Evolutionary conservation across 352 stramenopile species (phyloP), one percentile per base, ranked within the genome.

Genomic region (Pilasporangium apinafurcum): DNA sequence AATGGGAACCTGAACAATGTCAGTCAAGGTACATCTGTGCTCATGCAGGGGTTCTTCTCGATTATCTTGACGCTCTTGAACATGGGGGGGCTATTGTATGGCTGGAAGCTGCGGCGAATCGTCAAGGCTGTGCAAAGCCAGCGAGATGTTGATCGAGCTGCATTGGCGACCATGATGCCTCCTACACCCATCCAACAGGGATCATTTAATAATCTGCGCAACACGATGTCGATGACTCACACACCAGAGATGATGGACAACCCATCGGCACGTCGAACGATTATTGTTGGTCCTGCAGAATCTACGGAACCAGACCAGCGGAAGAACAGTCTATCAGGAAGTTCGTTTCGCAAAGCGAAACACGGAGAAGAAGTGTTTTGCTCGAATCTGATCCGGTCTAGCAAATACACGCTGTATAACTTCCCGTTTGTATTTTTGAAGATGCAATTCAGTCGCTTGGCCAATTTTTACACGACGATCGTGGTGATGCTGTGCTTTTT

Each of bases 391-490:
- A 87, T 95, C 25, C 51, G 68, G 27, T 92, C 83, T 44, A 94
- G 80, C 73, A 93, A 94, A 77, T 95, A 95, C 65, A 95, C 84
- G 28, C 77, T 79, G 51, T 94, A 88, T 74, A 95, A 94, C 64
- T 95, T 95, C 44, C 56, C 80, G 49, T 92, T 91, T 44, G 75
- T 94, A 20, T 94, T 93, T 24, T 56, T 95, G 33, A 89, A 91
- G 63, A 90, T 93, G 73, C 84, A 95, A 57, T 95, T 95, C 57
- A 92, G 79, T 47, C 79, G 84, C 36, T 62, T 95, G 13, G 84
- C 84, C 14, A 95, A 95, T 42, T 54, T 94, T 24, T 95, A 94
- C 60, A 94, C 83, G 44, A 92, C 79, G 8, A 92, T 95, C 28
- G 76, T 95, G 22, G 81, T 94, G 24, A 77, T 69, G 45, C 49